phyloP scores from a whole-genome alignment of 2,329 filamentous ascomycete species.

The Penicillium aurantiogriseum region DNA sequence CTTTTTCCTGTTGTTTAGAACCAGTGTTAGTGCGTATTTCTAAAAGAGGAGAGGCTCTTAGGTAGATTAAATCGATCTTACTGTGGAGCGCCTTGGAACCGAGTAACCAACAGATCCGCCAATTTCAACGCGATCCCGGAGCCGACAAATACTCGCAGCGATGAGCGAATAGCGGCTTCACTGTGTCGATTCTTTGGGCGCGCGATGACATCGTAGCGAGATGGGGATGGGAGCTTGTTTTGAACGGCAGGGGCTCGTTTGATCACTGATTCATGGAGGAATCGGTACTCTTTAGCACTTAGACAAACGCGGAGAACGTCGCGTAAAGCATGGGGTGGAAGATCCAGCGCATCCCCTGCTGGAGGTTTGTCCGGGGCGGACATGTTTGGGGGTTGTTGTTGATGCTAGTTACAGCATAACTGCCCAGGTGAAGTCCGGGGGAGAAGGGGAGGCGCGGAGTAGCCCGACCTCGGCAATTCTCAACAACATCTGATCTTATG shows the following conservation, averaged over 20 bases:
- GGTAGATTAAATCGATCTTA: constrained; percentile 13
- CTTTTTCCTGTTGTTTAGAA: constrained; percentile 30
- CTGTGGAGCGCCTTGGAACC: constrained; percentile 25
- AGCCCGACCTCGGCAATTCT: constrained; percentile 5
- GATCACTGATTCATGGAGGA: constrained; percentile 78
- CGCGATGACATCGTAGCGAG: constrained; percentile 52
- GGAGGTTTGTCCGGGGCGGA: constrained; percentile 20
- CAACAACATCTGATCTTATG: not conserved
- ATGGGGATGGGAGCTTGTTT: constrained; percentile 52
- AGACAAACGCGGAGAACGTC: constrained; percentile 82
- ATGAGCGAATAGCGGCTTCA: constrained; percentile 67
- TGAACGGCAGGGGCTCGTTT: constrained; percentile 65
- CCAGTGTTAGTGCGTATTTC: not conserved
- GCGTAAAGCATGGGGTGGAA: constrained; percentile 74
- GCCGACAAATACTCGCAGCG: constrained; percentile 66
- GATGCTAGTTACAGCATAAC: not conserved
- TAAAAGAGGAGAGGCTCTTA: not conserved
- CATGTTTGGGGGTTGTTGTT: constrained; percentile 22
- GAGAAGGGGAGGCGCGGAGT: constrained; percentile 1
- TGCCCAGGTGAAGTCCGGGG: not conserved
- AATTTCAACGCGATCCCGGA: constrained; percentile 64
- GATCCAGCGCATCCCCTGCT: constrained; percentile 12
- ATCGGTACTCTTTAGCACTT: constrained; percentile 80
- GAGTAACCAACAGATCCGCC: constrained; percentile 52
- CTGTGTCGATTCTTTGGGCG: constrained; percentile 64